Percentiles rank a stretch among this genome's conserved stretches.
Conservation (phyloP, 1,139 yeast genomes). For the Hansenula sp. region DNA sequence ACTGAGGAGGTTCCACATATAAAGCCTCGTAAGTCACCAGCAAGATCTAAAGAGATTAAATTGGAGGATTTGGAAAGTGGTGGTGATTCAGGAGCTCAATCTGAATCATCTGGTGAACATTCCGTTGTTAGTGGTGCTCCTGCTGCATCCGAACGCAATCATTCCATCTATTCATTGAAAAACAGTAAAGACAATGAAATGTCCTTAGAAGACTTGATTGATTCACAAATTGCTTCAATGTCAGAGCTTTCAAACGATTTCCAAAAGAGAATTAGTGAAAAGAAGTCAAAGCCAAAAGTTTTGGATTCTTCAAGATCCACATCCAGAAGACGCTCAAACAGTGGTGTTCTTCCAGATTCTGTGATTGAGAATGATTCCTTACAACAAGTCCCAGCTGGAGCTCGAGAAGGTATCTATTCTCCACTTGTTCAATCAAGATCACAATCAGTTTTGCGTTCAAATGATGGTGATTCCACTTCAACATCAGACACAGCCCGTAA, state of each 20-base stretch:
- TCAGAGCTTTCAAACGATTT: conserved; percentile 17
- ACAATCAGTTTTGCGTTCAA: conserved; percentile 30
- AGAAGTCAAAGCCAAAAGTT: conserved; percentile 4
- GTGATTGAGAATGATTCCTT: conserved; percentile 29
- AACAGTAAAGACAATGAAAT: conserved; percentile 7
- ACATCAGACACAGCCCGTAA: conserved; percentile 17
- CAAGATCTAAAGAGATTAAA: background rate
- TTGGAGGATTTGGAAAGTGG: conserved; percentile 2
- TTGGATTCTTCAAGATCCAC: conserved; percentile 13
- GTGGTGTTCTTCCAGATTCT: conserved; percentile 23
- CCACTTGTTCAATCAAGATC: conserved; percentile 36
- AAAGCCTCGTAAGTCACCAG: background rate
- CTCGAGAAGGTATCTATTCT: conserved; percentile 37
- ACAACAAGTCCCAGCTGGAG: conserved; percentile 34
- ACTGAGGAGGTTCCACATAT: conserved; percentile 1
- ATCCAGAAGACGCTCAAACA: conserved; percentile 8
- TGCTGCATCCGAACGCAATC: background rate
- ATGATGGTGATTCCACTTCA: conserved; percentile 23
- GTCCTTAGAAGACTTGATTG: conserved; percentile 22
- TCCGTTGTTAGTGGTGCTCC: conserved; percentile 4
- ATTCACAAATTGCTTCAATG: conserved; percentile 23
- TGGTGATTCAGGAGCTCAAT: background rate
- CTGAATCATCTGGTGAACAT: background rate
- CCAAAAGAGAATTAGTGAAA: conserved; percentile 14
- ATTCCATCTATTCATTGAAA: conserved; percentile 7